Base-by-base conservation (phyloP, 2,329 filamentous ascomycete species). In the Pleoardoris graminearum region DNA sequence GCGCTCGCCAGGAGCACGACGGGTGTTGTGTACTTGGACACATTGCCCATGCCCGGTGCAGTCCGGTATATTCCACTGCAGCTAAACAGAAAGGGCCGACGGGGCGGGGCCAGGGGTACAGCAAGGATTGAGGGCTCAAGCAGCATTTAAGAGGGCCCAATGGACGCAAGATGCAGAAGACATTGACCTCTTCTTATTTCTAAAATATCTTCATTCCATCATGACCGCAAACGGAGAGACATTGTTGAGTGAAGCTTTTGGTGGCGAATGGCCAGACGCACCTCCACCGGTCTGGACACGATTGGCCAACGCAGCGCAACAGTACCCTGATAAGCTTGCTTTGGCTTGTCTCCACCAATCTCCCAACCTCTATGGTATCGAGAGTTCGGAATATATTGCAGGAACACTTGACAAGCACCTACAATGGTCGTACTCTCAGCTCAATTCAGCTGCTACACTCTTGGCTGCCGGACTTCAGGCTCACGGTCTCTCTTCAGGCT, bases 281-380 rank as follows among this genome's bases (percentile, higher is more conserved):
- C 44, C 44, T 14, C 11, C 12, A 11, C 44, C 44, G 3, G n/a
- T 47, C 16, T 37, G 44, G 44, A 47, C 7, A 19, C 44, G 44
- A 21, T n/a, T 47, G 22, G 33, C 44, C 2, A 25, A 37, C 16
- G 44, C 44, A 17, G 44, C 44, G n/a, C 19, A 29, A 14, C n/a
- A 30, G 16, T 21, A 47, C 17, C 44, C 44, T 21, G 32, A 47
- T 11, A 47, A 38, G 25, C 44, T 47, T 27, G 44, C 44, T 14
- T 14, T 47, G 32, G 44, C 44, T 21, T 47, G 44, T 47, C 44
- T 47, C 4, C 44, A 47, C 17, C 44, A 47, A n/a, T 17, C 44
- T 21, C 12, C 32, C 16, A 19, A n/a, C 7, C 44, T 47, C 3
- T 47, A 47, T 25, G 33, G 44, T 14, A 22, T 47, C 7, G 14